phyloP scores from a whole-genome alignment of 2,329 filamentous ascomycete species.

The Ophiognomonia clavigignenti-juglandacearum region DNA sequence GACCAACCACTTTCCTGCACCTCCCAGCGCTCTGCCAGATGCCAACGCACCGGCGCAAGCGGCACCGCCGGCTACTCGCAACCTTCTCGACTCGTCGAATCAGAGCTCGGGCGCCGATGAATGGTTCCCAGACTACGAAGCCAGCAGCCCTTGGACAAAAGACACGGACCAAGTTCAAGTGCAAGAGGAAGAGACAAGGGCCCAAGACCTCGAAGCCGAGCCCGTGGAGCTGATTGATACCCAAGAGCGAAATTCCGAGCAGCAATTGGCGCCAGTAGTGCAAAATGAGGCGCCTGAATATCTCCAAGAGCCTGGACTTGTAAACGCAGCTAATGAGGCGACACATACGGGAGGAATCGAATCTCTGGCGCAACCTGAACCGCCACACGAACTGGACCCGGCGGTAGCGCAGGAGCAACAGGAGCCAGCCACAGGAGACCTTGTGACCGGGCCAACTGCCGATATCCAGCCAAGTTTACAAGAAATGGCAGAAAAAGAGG shows the following conservation, averaged over 20 bases:
- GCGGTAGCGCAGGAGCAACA: conserved; percentile 3
- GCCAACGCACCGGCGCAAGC: neutral
- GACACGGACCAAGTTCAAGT: conserved; percentile 2
- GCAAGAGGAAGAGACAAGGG: neutral
- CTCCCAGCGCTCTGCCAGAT: conserved; percentile 4
- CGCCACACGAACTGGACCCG: neutral
- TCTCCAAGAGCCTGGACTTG: too few species aligned
- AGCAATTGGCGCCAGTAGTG: neutral
- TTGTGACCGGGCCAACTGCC: neutral
- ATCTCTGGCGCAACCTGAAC: neutral
- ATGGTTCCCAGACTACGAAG: conserved; percentile 28
- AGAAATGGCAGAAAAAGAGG: conserved; percentile 8
- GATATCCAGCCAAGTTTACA: neutral
- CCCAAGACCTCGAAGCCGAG: neutral
- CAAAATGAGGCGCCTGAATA: neutral
- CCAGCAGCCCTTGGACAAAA: conserved; percentile 22
- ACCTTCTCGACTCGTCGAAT: conserved; percentile 3
- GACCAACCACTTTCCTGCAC: neutral
- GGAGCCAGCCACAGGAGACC: neutral
- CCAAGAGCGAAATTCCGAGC: neutral
- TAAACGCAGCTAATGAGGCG: too few species aligned
- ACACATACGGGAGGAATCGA: too few species aligned
- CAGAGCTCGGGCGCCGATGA: conserved; percentile 19
- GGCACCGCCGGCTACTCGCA: neutral
- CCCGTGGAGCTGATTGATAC: neutral